A percentile compares a stretch with the other conserved stretches of the same genome.
Conservation (phyloP, 2,329 filamentous ascomycete species). For the Fusarium chaquense region DNA sequence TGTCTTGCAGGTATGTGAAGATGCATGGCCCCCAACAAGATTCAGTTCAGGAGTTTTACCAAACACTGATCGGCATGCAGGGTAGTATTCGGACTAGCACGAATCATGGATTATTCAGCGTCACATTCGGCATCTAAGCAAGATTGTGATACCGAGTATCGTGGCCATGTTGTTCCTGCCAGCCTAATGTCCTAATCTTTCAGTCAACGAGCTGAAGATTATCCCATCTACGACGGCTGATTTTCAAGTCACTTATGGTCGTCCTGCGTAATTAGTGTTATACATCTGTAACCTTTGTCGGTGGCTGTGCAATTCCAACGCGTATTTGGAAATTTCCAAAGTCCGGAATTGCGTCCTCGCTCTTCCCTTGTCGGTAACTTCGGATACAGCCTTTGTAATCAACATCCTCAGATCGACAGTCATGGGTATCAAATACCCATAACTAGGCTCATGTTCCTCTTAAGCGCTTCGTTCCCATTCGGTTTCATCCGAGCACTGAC, state of each 20-base stretch:
- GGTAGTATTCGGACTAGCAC: background rate
- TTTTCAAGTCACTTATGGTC: background rate
- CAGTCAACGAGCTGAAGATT: background rate
- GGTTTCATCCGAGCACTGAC: background rate
- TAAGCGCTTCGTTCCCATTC: background rate
- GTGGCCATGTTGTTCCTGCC: background rate
- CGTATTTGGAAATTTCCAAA: too few species aligned
- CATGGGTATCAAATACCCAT: background rate
- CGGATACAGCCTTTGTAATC: too few species aligned
- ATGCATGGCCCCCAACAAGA: background rate
- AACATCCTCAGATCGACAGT: too few species aligned
- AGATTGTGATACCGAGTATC: background rate
- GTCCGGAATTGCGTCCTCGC: background rate
- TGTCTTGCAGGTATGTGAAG: background rate
- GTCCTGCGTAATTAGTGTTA: too few species aligned
- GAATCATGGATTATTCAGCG: background rate
- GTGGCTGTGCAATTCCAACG: too few species aligned
- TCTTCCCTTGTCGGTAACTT: background rate
- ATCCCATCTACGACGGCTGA: background rate
- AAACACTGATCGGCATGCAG: background rate
- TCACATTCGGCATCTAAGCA: background rate
- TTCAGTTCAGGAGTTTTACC: background rate
- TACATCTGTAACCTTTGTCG: too few species aligned
- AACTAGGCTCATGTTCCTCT: background rate
- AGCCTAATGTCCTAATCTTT: background rate